phyloP scores from a whole-genome alignment of 345 rosid species.

The Bruguiera sexangula region DNA sequence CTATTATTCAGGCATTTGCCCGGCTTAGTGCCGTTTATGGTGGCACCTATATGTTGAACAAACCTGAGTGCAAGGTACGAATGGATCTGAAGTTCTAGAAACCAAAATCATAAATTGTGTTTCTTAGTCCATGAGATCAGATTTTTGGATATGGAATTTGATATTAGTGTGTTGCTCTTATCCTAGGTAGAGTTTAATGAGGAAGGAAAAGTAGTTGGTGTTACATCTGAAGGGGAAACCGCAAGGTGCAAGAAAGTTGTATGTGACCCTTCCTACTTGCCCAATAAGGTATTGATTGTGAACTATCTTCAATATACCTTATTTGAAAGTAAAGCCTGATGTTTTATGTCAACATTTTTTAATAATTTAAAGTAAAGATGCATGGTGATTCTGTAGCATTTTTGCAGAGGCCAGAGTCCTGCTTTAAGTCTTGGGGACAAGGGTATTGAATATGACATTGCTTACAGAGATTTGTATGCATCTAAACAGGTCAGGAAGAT shows the following conservation, averaged over 20 bases:
- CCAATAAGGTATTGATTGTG: conserved; percentile 58
- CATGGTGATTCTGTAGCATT: too few species aligned
- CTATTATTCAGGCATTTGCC: conserved; percentile 82
- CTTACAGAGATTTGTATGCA: conserved; percentile 18
- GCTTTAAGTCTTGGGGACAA: conserved; percentile 40
- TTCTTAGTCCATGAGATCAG: too few species aligned
- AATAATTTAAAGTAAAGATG: too few species aligned
- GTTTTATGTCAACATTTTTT: too few species aligned
- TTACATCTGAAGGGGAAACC: conserved; percentile 97
- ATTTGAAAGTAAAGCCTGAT: too few species aligned
- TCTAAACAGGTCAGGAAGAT: conserved; percentile 69
- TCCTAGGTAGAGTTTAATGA: conserved; percentile 80
- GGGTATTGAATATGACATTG: conserved; percentile 7
- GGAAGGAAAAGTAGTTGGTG: conserved; percentile 90
- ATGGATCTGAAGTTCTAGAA: background rate
- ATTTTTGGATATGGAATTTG: background rate
- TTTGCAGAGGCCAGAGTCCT: too few species aligned
- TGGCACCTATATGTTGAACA: conserved; percentile 95
- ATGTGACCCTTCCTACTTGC: conserved; percentile 91
- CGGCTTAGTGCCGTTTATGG: conserved; percentile 98
- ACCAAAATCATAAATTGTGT: background rate
- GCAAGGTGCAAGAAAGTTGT: conserved; percentile 95
- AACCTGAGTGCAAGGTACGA: conserved; percentile 89
- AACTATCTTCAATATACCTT: too few species aligned
- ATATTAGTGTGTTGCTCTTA: conserved; percentile 18